A percentile compares a stretch with the other conserved stretches of the same genome.
Evolutionary conservation across 2,329 filamentous ascomycete species (phyloP).

Genomic region (Albophoma yamanashiensis): DNA sequence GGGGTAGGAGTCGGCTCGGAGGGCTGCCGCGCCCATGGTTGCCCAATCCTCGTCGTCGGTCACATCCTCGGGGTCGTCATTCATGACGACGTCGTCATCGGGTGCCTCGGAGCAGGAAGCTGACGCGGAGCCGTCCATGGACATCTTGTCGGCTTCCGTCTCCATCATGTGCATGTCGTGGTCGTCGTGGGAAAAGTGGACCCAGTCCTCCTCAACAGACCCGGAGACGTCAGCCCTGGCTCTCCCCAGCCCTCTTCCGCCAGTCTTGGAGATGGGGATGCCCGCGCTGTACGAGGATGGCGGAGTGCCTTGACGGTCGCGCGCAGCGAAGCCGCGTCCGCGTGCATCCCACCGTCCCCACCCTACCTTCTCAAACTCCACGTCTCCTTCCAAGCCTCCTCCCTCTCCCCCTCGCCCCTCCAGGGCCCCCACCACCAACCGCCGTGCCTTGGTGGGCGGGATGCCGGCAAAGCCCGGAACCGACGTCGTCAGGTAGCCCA

Average conservation of each 20-base stretch:
- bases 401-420: conserved; percentile 64
- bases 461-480: conserved; percentile 89
- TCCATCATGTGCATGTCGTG: conserved; percentile 60
- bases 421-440: conserved; percentile 83
- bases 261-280: conserved; percentile 45
- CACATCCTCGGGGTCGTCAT: conserved; percentile 70
- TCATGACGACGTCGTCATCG: conserved; percentile 54
- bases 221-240: conserved; percentile 38
- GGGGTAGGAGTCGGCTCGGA: conserved; percentile 58
- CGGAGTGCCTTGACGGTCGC: conserved; percentile 31
- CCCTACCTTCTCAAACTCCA: conserved; percentile 89
- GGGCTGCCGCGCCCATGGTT: conserved; percentile 72
- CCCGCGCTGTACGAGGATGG: conserved; percentile 33
- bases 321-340: conserved; percentile 51
- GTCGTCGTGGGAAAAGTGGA: conserved; percentile 65
- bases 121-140: conserved; percentile 58
- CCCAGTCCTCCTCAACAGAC: conserved; percentile 59
- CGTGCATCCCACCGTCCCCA: conserved; percentile 95
- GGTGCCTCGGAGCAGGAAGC: conserved; percentile 69
- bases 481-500: conserved; percentile 85
- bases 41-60: conserved; percentile 98
- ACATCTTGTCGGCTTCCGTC: conserved; percentile 93
- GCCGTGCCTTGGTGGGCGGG: conserved; percentile 77
- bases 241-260: conserved; percentile 32
- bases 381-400: conserved; percentile 55